Evolutionary conservation across 2,329 filamentous ascomycete species (phyloP).

Genomic region (Arthroderma sp.): DNA sequence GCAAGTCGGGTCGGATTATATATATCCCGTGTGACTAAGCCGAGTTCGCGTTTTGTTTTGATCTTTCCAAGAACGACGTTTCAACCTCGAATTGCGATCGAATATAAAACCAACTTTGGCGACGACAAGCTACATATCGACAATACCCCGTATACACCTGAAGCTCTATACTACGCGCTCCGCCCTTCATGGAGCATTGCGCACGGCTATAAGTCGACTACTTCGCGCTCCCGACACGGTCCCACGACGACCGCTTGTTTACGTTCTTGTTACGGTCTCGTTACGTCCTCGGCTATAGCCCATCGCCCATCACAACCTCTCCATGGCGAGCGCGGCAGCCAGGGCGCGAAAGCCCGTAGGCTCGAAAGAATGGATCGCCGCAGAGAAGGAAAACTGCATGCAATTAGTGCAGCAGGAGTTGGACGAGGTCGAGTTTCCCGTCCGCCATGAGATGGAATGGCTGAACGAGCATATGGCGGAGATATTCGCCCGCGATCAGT

Average conservation of each 20-base stretch:
- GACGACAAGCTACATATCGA: background rate
- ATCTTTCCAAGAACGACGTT: background rate
- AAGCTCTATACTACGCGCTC: too few relatives aligned
- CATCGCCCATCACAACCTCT: background rate
- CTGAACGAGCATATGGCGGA: constrained; percentile 97
- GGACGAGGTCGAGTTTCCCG: constrained; percentile 87
- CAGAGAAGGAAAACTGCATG: constrained; percentile 67
- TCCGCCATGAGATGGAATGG: constrained; percentile 92
- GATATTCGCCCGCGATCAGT: constrained; percentile 74
- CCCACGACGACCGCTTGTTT: background rate
- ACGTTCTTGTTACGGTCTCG: too few relatives aligned
- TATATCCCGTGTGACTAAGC: background rate
- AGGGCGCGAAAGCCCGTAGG: constrained; percentile 50
- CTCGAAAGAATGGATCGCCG: constrained; percentile 70
- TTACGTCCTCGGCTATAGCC: background rate
- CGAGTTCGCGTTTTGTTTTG: background rate
- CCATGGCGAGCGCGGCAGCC: constrained; percentile 28
- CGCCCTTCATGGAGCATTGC: background rate
- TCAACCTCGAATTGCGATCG: too few relatives aligned
- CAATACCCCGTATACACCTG: too few relatives aligned
- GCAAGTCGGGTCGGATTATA: too few relatives aligned
- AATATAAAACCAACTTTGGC: background rate
- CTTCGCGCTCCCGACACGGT: background rate
- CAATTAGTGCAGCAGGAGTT: constrained; percentile 68
- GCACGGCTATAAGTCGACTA: background rate